Evolutionary conservation across 805 yeast genomes (phyloP).

Genomic region (Kuraishia capsulata): DNA sequence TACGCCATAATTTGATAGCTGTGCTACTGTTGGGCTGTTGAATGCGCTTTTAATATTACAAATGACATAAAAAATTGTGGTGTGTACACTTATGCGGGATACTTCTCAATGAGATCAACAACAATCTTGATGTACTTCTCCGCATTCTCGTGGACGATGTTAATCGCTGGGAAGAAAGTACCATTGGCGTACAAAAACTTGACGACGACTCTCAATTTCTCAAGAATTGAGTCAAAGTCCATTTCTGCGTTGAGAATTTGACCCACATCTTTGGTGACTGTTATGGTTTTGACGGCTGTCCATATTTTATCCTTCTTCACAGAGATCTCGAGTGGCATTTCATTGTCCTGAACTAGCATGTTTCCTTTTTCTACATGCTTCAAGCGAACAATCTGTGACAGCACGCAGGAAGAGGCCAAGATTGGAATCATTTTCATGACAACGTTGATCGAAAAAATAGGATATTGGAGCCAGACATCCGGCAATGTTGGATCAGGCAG

Average conservation of each 20-base stretch:
- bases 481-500: constrained; percentile 16
- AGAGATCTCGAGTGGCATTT: background rate
- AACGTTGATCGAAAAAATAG: constrained; percentile 19
- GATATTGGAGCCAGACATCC: constrained; percentile 33
- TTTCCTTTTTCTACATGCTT: background rate
- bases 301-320: background rate
- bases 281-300: background rate
- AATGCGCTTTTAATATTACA: too few species aligned
- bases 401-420: constrained; percentile 18
- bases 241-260: background rate
- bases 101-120: background rate
- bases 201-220: background rate
- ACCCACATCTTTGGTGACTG: background rate
- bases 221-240: background rate
- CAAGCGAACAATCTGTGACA: constrained; percentile 12
- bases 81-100: too few species aligned
- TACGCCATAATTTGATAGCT: too few species aligned
- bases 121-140: background rate
- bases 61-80: too few species aligned
- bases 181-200: background rate
- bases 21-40: too few species aligned
- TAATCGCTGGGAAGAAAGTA: background rate
- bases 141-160: background rate
- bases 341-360: background rate
- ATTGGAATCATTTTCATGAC: constrained; percentile 22